These are phyloP conservation scores for Crucihimalaya himalaica DNA, from an alignment of 345 rosid species.

Conservation along the genomic window DNA sequence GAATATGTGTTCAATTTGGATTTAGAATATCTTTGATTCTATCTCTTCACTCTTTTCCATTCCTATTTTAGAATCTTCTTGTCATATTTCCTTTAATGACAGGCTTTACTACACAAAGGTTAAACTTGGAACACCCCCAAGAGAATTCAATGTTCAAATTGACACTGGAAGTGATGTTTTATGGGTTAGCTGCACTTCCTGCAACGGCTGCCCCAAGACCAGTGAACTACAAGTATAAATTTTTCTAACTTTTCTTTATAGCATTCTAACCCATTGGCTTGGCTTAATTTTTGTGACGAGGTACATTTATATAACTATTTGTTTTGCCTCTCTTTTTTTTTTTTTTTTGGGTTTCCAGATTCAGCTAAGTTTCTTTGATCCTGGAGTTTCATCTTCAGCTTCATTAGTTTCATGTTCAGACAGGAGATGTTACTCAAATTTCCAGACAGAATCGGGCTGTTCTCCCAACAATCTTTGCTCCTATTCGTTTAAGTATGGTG, in stretches of 20 bases:
- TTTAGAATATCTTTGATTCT: not conserved
- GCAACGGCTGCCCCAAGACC: slow-evolving; percentile 82
- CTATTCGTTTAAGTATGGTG: slow-evolving; percentile 88
- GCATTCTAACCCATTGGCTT: slow-evolving; percentile 25
- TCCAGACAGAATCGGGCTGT: slow-evolving; percentile 73
- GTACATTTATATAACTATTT: not conserved
- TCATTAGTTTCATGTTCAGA: slow-evolving; percentile 71
- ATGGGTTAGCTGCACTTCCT: slow-evolving; percentile 85
- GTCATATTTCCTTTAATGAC: slow-evolving; percentile 12
- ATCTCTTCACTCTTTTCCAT: slow-evolving; percentile 13
- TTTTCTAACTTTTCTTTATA: slow-evolving; percentile 1
- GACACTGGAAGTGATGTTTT: slow-evolving; percentile 97
- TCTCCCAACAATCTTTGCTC: slow-evolving; percentile 60
- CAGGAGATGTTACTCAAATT: slow-evolving; percentile 59
- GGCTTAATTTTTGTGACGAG: not conserved
- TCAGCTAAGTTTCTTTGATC: slow-evolving; percentile 75
- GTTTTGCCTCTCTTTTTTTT: slow-evolving; percentile 16
- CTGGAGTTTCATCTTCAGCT: slow-evolving; percentile 71
- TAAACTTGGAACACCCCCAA: slow-evolving; percentile 86
- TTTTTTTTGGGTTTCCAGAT: slow-evolving; percentile 50
- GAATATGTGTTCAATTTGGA: slow-evolving; percentile 1
- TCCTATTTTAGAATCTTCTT: slow-evolving; percentile 8
- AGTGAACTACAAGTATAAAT: slow-evolving; percentile 78
- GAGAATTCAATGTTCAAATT: slow-evolving; percentile 84
- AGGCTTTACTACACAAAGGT: slow-evolving; percentile 88